phyloP scores from a whole-genome alignment of 108 stramenopile species.

The Nitzschia sp. region DNA sequence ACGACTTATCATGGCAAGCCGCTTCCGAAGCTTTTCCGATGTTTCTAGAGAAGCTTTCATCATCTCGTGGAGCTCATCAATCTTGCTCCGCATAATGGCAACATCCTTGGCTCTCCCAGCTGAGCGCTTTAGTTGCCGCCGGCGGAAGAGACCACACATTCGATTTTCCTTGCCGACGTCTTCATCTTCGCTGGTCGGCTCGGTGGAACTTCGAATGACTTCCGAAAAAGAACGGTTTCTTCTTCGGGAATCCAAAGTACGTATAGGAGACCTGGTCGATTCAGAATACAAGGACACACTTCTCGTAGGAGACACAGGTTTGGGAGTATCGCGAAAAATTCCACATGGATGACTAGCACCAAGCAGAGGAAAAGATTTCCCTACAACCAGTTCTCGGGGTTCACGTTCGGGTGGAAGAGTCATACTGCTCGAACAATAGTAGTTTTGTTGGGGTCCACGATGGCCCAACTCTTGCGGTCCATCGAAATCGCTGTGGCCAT shows the following conservation, averaged over 20 bases:
- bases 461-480: neutral
- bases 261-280: no score
- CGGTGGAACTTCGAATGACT: neutral
- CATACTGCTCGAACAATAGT: neutral
- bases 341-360: neutral
- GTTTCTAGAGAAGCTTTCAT: slow-evolving; percentile 27
- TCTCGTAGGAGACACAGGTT: neutral
- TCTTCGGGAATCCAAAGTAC: neutral
- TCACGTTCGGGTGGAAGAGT: neutral
- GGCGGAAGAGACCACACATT: slow-evolving; percentile 27
- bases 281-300: neutral
- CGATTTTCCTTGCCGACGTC: slow-evolving; percentile 7
- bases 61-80: slow-evolving; percentile 27
- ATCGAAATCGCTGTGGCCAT: neutral
- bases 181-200: slow-evolving; percentile 1
- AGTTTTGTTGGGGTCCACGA: neutral
- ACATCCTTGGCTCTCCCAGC: slow-evolving; percentile 4
- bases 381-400: neutral
- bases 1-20: slow-evolving; percentile 18
- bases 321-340: neutral
- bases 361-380: slow-evolving; percentile 4
- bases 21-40: slow-evolving; percentile 25
- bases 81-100: slow-evolving; percentile 22
- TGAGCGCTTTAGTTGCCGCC: slow-evolving; percentile 3
- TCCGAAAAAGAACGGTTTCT: slow-evolving; percentile 15